phyloP scores from a whole-genome alignment of 2,329 filamentous ascomycete genomes.

The Myotisia sp. region DNA sequence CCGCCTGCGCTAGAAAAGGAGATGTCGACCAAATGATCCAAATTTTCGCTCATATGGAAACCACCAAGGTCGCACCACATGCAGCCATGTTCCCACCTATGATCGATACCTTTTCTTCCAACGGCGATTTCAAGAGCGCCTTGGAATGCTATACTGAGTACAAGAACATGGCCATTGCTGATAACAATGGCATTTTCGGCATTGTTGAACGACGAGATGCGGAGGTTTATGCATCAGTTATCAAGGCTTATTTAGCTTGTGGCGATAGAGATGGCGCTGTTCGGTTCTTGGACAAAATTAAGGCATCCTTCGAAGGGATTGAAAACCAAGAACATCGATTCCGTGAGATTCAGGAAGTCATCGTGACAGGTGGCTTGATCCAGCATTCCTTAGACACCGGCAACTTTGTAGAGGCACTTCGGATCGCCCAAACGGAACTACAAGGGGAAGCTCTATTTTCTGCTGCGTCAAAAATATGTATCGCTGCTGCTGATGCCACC shows the following conservation, averaged over 20 bases:
- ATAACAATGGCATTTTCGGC: constrained; percentile 58
- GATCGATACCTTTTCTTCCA: constrained; percentile 81
- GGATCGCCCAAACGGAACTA: constrained; percentile 51
- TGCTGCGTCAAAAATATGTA: constrained; percentile 60
- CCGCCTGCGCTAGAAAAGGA: constrained; percentile 70
- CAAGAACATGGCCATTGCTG: constrained; percentile 68
- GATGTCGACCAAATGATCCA: constrained; percentile 78
- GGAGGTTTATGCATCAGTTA: constrained; percentile 77
- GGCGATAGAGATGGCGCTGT: constrained; percentile 67
- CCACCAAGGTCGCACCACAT: constrained; percentile 55
- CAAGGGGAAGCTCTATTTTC: constrained; percentile 43
- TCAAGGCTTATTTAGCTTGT: constrained; percentile 74
- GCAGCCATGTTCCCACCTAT: constrained; percentile 78
- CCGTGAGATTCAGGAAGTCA: constrained; percentile 52
- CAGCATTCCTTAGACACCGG: constrained; percentile 59
- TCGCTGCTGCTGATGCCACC: constrained; percentile 64
- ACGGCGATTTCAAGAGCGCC: constrained; percentile 69
- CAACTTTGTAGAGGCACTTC: constrained; percentile 57
- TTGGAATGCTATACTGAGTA: constrained; percentile 96
- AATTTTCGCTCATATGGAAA: constrained; percentile 84
- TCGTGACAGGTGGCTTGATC: constrained; percentile 63
- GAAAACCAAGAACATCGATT: constrained; percentile 42
- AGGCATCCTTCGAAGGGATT: constrained; percentile 39
- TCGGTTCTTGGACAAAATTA: constrained; percentile 72
- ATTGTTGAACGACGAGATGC: constrained; percentile 62